Percentiles rank a stretch among this genome's conserved stretches.
phyloP scores from a whole-genome alignment of 257 asterid genomes.

The Gynochthodes officinalis region DNA sequence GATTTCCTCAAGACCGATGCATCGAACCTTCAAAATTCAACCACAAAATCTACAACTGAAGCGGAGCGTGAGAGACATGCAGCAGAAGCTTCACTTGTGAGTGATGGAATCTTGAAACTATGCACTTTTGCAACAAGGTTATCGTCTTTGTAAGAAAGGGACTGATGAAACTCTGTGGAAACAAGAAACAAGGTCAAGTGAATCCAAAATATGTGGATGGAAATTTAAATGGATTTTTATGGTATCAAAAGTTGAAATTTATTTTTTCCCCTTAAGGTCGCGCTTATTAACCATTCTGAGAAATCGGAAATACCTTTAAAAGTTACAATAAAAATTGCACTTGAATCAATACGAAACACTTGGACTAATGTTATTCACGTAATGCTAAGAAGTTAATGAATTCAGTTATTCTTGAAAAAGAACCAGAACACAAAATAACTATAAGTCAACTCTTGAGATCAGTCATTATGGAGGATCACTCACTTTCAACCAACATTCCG shows the following conservation, averaged over 20 bases:
- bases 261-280: too few species aligned
- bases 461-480: background rate
- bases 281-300: too few species aligned
- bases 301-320: too few species aligned
- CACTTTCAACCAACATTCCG: slow-evolving; percentile 10
- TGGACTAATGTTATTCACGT: background rate
- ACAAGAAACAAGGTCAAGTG: too few species aligned
- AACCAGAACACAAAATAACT: background rate
- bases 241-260: too few species aligned
- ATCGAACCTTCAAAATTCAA: background rate
- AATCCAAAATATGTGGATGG: too few species aligned
- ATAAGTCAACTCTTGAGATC: background rate
- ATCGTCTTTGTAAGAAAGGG: too few species aligned
- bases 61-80: background rate
- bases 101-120: background rate
- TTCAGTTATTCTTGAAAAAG: background rate
- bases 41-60: background rate
- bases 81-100: background rate
- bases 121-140: background rate
- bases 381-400: background rate
- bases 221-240: too few species aligned
- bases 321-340: background rate
- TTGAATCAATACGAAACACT: background rate
- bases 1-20: too few species aligned
- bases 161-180: too few species aligned